Evolutionary conservation across 345 rosid genomes (phyloP).

Genomic region (Eucalyptus virginea): DNA sequence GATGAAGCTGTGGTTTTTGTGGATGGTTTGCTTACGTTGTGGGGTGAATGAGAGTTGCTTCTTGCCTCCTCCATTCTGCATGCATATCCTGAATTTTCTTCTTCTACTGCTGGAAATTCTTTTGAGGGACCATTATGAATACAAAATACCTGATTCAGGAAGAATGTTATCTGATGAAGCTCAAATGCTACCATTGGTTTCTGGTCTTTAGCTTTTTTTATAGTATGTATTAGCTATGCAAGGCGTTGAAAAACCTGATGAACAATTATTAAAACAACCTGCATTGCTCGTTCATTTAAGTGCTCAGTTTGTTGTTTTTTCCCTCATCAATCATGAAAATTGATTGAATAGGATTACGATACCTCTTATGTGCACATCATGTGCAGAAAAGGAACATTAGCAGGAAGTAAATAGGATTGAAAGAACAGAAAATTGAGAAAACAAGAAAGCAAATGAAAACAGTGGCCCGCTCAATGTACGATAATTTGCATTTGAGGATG

Average conservation of each 20-base stretch:
- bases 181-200: background rate
- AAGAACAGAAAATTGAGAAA: background rate
- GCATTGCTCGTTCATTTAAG: background rate
- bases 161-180: background rate
- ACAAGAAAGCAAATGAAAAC: background rate
- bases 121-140: background rate
- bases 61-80: background rate
- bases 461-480: background rate
- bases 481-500: background rate
- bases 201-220: background rate
- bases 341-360: background rate
- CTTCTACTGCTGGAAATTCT: background rate
- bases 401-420: background rate
- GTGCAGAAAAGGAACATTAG: background rate
- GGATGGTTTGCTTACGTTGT: background rate
- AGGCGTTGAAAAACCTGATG: background rate
- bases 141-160: background rate
- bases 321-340: background rate
- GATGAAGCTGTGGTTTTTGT: background rate
- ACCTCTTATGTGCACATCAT: background rate
- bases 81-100: background rate
- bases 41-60: background rate
- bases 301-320: background rate
- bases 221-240: background rate
- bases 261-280: background rate